These are phyloP conservation scores for Nothopassalora personata DNA, from an alignment of 2,329 filamentous ascomycete genomes.

Conservation along the genomic window DNA sequence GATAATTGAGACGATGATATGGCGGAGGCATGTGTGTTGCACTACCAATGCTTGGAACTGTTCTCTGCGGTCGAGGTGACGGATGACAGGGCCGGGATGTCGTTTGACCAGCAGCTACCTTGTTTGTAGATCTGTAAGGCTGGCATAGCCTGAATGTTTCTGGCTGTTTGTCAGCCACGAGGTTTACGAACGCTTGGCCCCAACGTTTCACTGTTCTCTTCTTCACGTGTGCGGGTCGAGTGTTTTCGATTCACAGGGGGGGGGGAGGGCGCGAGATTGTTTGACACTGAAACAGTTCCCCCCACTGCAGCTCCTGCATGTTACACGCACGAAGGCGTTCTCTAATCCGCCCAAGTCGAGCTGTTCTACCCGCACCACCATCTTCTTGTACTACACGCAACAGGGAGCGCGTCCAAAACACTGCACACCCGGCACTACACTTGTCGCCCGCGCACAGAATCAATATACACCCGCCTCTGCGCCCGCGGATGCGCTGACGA, in stretches of 20 bases:
- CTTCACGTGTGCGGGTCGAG: background rate
- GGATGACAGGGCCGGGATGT: background rate
- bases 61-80: too few species aligned
- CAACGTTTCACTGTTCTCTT: background rate
- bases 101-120: background rate
- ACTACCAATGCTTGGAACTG: background rate
- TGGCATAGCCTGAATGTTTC: background rate
- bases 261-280: background rate
- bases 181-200: background rate
- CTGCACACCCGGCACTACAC: background rate
- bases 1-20: background rate
- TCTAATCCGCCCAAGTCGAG: background rate
- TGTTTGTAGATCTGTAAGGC: background rate
- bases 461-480: background rate
- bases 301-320: background rate
- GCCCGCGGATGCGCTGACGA: background rate
- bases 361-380: background rate
- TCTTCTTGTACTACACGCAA: background rate
- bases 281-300: background rate
- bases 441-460: background rate
- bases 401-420: background rate
- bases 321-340: background rate
- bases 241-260: too few species aligned
- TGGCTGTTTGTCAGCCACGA: background rate
- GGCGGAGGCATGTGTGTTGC: background rate